Conservation (phyloP, 306 rosid genomes). For the Begonia fuchsioides region DNA sequence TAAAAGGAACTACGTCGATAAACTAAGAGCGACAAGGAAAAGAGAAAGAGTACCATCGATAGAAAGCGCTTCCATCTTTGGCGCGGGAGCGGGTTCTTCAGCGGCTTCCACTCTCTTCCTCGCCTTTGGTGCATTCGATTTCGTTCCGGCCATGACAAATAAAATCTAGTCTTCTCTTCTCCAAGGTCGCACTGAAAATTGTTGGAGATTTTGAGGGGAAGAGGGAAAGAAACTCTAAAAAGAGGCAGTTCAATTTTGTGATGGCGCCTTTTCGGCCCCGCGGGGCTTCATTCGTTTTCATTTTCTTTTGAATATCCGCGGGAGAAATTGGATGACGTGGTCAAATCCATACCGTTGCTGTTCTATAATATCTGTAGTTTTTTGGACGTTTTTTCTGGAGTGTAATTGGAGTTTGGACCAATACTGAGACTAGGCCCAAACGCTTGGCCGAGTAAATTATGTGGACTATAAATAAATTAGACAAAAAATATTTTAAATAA, state of each 20-base stretch:
- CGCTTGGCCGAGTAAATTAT: no score
- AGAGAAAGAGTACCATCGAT: constrained; percentile 35
- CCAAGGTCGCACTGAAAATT: not conserved
- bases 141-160: constrained; percentile 24
- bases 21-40: no score
- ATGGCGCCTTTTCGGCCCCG: not conserved
- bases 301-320: not conserved
- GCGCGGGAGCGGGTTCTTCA: constrained; percentile 45
- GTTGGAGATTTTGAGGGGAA: not conserved
- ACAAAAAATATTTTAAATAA: no score
- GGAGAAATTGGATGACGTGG: not conserved
- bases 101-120: constrained; percentile 70
- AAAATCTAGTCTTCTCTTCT: constrained; percentile 3
- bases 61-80: constrained; percentile 80
- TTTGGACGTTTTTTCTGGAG: no score
- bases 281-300: not conserved
- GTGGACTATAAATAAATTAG: no score
- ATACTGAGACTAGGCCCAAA: no score
- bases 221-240: not conserved
- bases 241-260: not conserved
- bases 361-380: no score
- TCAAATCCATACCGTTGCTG: not conserved
- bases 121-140: constrained; percentile 29
- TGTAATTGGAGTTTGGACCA: no score
- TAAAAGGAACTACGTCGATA: no score